Evolutionary conservation across 2,329 filamentous ascomycete species (phyloP), one percentile per base, ranked within the genome.

Genomic region (Fusarium nurragi): DNA sequence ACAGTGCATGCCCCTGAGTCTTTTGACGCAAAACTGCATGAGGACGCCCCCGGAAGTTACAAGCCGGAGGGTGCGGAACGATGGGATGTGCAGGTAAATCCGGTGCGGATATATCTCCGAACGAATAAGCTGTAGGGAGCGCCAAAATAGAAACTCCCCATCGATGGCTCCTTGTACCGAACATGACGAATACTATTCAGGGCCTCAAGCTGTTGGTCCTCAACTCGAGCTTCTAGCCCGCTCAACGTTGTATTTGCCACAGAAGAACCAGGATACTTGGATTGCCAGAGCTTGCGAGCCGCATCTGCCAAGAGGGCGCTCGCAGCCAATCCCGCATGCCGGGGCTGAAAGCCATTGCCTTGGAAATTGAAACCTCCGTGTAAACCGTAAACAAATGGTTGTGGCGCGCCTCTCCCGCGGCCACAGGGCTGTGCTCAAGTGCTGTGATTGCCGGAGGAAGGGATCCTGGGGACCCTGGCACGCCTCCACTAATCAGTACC

Each of bases 171-270:
- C 44, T 51, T 28, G 50, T 26, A 22, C 26, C 22, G 14, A 51
- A 21, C 41, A 48, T 37, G 14, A 37, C 19, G n/a, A 38, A 8
- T 49, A 22, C 26, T 28, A 41, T 60, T 56, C 54, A 50, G 26
- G 46, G 37, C 26, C 25, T 16, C 13, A 13, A 53, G 13, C n/a
- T 54, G 43, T 39, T 44, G 43, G 45, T 38, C 50, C 23, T 37
- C 36, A 44, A 40, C 43, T 58, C 18, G 32, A 34, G n/a, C n/a
- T 28, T 55, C 32, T 30, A 13, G 11, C 11, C 67, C 50, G 58
- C 41, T 47, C 48, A 34, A 54, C 48, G 67, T 69, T 61, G 62
- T 65, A 65, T 70, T 68, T 50, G 67, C 67, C 67, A 70, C 67
- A 43, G 45, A 40, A 19, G 5, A 50, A n/a, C 51, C 25, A 39